Conservation (phyloP, 2,329 filamentous ascomycete genomes). For the Tolypocladium nubicola region DNA sequence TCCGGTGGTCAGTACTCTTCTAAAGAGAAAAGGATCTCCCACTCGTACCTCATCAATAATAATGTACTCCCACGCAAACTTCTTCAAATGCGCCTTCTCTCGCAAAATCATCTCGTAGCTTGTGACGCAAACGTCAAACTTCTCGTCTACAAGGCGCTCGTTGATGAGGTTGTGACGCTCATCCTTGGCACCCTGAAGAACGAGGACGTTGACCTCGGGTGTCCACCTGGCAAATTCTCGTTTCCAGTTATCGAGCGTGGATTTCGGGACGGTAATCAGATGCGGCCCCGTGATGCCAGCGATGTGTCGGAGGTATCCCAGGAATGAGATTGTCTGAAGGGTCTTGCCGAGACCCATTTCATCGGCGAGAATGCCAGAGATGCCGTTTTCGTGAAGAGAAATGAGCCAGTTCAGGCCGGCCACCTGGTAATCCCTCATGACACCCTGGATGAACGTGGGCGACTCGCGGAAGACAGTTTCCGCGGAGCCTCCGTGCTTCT, state of each 20-base stretch:
- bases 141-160: slow-evolving; percentile 81
- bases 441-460: slow-evolving; percentile 75
- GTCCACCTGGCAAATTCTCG: slow-evolving; percentile 92
- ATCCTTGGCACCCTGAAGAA: slow-evolving; percentile 91
- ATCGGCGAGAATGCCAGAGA: slow-evolving; percentile 93
- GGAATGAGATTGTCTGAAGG: slow-evolving; percentile 90
- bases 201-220: slow-evolving; percentile 86
- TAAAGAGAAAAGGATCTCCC: too few species aligned
- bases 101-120: slow-evolving; percentile 98
- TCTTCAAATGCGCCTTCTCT: slow-evolving; percentile 89
- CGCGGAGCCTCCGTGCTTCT: slow-evolving; percentile 75
- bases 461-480: slow-evolving; percentile 92
- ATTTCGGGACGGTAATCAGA: slow-evolving; percentile 87
- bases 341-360: slow-evolving; percentile 99
- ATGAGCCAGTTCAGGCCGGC: slow-evolving; percentile 96
- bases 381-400: slow-evolving; percentile 95
- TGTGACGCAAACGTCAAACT: slow-evolving; percentile 96
- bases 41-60: slow-evolving; percentile 72
- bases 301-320: slow-evolving; percentile 88
- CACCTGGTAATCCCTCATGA: slow-evolving; percentile 95
- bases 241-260: slow-evolving; percentile 97
- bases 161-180: slow-evolving; percentile 82
- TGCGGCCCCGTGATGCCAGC: slow-evolving; percentile 86
- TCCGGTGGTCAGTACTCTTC: slow-evolving; percentile 6
- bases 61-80: slow-evolving; percentile 99